These are phyloP conservation scores for Mycena olivaceomarginata DNA, from an alignment of 768 basidiomycete species.

Conservation along the genomic window DNA sequence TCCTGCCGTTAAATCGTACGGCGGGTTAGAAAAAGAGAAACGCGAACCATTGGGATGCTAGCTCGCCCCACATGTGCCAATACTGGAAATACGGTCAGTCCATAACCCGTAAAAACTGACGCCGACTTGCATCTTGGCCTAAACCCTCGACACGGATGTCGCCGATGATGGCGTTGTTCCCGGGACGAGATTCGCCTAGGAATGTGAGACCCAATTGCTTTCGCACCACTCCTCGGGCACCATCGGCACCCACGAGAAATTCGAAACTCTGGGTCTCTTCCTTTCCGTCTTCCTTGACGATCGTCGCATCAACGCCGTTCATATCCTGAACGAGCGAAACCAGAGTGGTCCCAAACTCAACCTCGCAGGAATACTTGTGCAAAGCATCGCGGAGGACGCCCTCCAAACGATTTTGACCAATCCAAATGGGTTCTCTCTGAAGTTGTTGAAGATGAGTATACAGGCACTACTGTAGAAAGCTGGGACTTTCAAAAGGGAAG, in stretches of 20 bases:
- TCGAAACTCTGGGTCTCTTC: slow-evolving; percentile 22
- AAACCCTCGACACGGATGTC: slow-evolving; percentile 63
- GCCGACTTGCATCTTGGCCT: slow-evolving; percentile 56
- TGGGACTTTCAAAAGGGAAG: slow-evolving; percentile 41
- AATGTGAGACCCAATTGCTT: slow-evolving; percentile 49
- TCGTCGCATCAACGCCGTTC: slow-evolving; percentile 43
- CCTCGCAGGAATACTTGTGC: slow-evolving; percentile 42
- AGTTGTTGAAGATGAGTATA: not conserved
- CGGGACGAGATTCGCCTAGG: slow-evolving; percentile 53
- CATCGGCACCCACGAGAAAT: slow-evolving; percentile 50
- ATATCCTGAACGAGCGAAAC: slow-evolving; percentile 42
- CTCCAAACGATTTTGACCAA: slow-evolving; percentile 46
- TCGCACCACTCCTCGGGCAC: slow-evolving; percentile 46
- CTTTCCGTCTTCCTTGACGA: slow-evolving; percentile 30
- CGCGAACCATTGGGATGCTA: no score
- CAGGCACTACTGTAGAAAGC: not conserved
- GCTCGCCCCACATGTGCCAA: slow-evolving; percentile 65
- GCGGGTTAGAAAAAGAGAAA: not conserved
- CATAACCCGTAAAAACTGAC: not conserved
- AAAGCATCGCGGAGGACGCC: slow-evolving; percentile 44
- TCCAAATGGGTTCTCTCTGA: slow-evolving; percentile 31
- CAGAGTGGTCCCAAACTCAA: slow-evolving; percentile 47
- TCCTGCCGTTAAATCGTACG: not conserved
- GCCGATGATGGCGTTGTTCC: slow-evolving; percentile 46
- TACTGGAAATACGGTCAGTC: slow-evolving; percentile 49